These are phyloP conservation scores for Sugiyamaella boreocaroliniensis DNA, from an alignment of 805 yeast species.

Conservation along the genomic window DNA sequence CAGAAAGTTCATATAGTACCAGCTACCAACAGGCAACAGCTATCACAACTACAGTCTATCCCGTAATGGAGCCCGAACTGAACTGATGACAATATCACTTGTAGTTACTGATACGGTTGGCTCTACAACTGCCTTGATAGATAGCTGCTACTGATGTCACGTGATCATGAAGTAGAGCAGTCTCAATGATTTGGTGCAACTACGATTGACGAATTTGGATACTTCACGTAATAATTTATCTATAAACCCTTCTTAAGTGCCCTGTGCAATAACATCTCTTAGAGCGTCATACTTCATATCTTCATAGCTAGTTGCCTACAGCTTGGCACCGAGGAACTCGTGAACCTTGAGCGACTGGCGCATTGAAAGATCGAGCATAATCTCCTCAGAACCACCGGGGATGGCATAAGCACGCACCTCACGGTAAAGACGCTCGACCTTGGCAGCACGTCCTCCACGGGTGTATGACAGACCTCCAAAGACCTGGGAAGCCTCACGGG, in stretches of 20 bases:
- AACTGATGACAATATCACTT: not conserved
- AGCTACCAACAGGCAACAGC: too few species aligned
- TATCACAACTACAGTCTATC: too few species aligned
- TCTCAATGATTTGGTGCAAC: too few species aligned
- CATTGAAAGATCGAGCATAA: slow-evolving; percentile 37
- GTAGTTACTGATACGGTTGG: too few species aligned
- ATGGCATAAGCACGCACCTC: slow-evolving; percentile 41
- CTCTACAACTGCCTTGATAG: too few species aligned
- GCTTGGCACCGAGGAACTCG: slow-evolving; percentile 35
- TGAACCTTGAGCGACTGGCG: slow-evolving; percentile 37
- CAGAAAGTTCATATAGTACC: not conserved
- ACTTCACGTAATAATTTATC: too few species aligned
- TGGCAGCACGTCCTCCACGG: slow-evolving; percentile 39
- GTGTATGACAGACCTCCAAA: slow-evolving; percentile 39
- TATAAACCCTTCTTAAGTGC: too few species aligned
- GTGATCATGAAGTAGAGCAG: too few species aligned
- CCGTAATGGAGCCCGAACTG: too few species aligned
- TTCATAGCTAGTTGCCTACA: slow-evolving; percentile 21
- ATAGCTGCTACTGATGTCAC: too few species aligned
- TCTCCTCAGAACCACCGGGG: slow-evolving; percentile 42
- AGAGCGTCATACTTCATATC: not conserved
- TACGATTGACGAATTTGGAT: too few species aligned
- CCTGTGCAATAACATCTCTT: too few species aligned
- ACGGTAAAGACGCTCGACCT: slow-evolving; percentile 38
- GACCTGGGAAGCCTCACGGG: slow-evolving; percentile 39